Percentiles rank a stretch among this genome's conserved stretches.
Conservation (phyloP, 2,329 filamentous ascomycete genomes). For the Ascochyta pisi region DNA sequence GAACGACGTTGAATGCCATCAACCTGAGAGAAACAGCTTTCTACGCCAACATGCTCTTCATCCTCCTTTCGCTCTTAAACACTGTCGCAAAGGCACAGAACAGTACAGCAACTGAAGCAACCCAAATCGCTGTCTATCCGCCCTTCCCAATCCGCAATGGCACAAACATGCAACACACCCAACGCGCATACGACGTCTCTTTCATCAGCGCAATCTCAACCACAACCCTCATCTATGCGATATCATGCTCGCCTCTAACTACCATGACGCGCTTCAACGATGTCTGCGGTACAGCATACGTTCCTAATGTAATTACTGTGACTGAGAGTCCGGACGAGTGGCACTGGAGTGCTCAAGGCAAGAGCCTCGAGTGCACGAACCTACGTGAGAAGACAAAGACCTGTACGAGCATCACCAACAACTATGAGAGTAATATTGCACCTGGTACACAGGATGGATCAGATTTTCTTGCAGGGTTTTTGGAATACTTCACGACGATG, state of each 20-base stretch:
- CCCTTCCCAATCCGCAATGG: slow-evolving; percentile 19
- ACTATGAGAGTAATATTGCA: slow-evolving; percentile 2
- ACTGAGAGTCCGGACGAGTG: slow-evolving; percentile 16
- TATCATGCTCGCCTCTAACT: slow-evolving; percentile 8
- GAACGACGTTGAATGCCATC: too few species aligned
- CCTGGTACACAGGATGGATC: slow-evolving; percentile 3
- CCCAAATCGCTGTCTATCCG: slow-evolving; percentile 15
- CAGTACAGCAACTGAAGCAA: not conserved
- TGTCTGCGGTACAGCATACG: slow-evolving; percentile 11
- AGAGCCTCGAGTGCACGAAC: slow-evolving; percentile 7
- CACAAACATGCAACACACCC: slow-evolving; percentile 15
- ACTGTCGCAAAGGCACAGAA: slow-evolving; percentile 4
- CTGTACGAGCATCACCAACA: slow-evolving; percentile 9
- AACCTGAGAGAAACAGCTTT: too few species aligned
- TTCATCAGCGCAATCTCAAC: slow-evolving; percentile 15
- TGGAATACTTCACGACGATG: slow-evolving; percentile 18
- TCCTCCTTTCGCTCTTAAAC: not conserved
- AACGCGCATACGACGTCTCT: slow-evolving; percentile 20
- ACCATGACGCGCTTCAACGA: slow-evolving; percentile 17
- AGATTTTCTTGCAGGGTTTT: slow-evolving; percentile 1
- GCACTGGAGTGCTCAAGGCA: slow-evolving; percentile 12
- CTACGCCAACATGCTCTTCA: slow-evolving; percentile 3
- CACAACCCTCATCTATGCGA: slow-evolving; percentile 16
- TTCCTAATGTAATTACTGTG: slow-evolving; percentile 14
- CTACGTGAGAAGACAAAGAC: slow-evolving; percentile 14